Evolutionary conservation across 805 yeast species (phyloP).

Genomic region (Myxozyma neglecta): DNA sequence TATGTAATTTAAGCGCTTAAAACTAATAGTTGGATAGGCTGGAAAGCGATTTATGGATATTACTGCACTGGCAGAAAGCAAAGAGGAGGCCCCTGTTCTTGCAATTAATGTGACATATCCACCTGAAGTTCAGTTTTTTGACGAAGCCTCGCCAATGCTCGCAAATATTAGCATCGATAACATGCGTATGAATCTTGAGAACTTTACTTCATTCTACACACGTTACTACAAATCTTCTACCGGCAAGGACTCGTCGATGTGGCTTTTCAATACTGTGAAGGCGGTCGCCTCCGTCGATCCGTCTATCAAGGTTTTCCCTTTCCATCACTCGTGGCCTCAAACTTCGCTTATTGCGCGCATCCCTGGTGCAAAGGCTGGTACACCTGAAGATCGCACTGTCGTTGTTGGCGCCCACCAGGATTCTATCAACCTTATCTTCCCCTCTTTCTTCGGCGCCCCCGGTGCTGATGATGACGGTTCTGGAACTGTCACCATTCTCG

Average conservation of each 20-base stretch:
- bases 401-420: slow-evolving; percentile 91
- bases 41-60: slow-evolving; percentile 32
- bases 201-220: slow-evolving; percentile 68
- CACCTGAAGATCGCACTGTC: slow-evolving; percentile 50
- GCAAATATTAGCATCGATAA: slow-evolving; percentile 48
- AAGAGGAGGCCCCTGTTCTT: slow-evolving; percentile 4
- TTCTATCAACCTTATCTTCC: slow-evolving; percentile 71
- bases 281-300: slow-evolving; percentile 38
- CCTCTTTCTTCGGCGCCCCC: slow-evolving; percentile 69
- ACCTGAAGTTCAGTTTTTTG: slow-evolving; percentile 40
- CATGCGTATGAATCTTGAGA: slow-evolving; percentile 56
- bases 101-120: slow-evolving; percentile 55
- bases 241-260: slow-evolving; percentile 70
- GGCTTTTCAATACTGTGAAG: slow-evolving; percentile 58
- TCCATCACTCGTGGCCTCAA: slow-evolving; percentile 77
- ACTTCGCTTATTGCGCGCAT: slow-evolving; percentile 69
- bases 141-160: slow-evolving; percentile 47
- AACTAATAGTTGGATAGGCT: slow-evolving; percentile 1
- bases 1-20: not conserved
- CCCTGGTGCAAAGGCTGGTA: slow-evolving; percentile 47
- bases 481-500: slow-evolving; percentile 77
- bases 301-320: slow-evolving; percentile 48
- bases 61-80: slow-evolving; percentile 8
- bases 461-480: slow-evolving; percentile 97
- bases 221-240: slow-evolving; percentile 71